Evolutionary conservation across 2,329 filamentous ascomycete species (phyloP).

Genomic region (Akanthomyces dipterigenus): DNA sequence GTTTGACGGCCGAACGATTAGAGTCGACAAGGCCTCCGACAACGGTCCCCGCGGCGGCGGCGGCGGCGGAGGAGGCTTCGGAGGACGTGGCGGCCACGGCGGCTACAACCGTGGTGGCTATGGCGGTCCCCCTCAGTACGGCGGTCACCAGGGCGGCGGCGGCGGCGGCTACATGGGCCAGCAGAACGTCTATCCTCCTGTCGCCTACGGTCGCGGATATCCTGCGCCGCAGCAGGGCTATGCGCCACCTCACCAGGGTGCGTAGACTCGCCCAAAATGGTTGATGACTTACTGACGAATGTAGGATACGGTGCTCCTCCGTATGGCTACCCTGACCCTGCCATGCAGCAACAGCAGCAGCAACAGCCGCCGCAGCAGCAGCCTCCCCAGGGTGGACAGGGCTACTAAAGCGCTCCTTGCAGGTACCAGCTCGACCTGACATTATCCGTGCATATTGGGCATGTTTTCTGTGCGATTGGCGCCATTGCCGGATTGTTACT

Average conservation of each 20-base stretch:
- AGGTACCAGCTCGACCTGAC: not conserved
- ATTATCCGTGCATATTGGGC: not conserved
- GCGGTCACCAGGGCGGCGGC: slow-evolving; percentile 30
- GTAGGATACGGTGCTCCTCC: slow-evolving; percentile 31
- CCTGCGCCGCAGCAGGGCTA: slow-evolving; percentile 29
- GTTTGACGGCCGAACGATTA: slow-evolving; percentile 90
- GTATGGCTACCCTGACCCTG: slow-evolving; percentile 43
- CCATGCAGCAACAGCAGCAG: slow-evolving; percentile 33
- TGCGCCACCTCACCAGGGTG: slow-evolving; percentile 35
- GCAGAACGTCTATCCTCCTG: slow-evolving; percentile 32
- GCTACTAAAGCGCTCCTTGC: slow-evolving; percentile 31
- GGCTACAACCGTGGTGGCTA: slow-evolving; percentile 38
- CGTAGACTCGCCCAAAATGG: slow-evolving; percentile 13
- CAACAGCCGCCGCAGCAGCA: slow-evolving; percentile 25
- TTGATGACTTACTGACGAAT: slow-evolving; percentile 6
- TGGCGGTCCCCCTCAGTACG: slow-evolving; percentile 29
- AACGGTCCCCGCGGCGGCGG: slow-evolving; percentile 58
- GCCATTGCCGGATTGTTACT: not conserved
- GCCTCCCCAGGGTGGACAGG: slow-evolving; percentile 26
- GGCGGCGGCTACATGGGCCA: slow-evolving; percentile 30
- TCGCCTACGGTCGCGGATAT: slow-evolving; percentile 33
- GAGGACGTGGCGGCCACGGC: slow-evolving; percentile 35
- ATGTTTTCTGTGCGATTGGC: not conserved
- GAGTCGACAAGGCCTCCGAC: slow-evolving; percentile 92
- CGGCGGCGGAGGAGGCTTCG: slow-evolving; percentile 47